phyloP scores from a whole-genome alignment of 2,329 filamentous ascomycete species.

The Scedosporium dehoogii region DNA sequence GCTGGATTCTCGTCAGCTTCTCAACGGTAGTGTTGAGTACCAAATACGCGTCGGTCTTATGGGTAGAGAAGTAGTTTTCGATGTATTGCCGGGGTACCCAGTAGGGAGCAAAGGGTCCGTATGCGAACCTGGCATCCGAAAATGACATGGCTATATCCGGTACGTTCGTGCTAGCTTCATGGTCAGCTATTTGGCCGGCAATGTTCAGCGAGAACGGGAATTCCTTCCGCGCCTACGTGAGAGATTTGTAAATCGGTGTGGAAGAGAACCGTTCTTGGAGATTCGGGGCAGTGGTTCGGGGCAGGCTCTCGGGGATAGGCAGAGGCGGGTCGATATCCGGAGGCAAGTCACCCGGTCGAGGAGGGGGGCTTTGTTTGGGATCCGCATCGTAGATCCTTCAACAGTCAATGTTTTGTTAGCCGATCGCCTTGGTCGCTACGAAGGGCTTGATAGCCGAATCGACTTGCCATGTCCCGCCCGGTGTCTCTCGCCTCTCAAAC shows the following conservation, averaged over 20 bases:
- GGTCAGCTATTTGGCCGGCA: not conserved
- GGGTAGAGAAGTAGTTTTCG: slow-evolving; percentile 42
- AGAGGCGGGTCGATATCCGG: slow-evolving; percentile 34
- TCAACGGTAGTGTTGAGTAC: slow-evolving; percentile 42
- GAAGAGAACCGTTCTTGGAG: slow-evolving; percentile 32
- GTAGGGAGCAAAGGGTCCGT: slow-evolving; percentile 46
- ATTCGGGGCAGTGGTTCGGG: slow-evolving; percentile 26
- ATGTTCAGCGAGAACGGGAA: too few species aligned
- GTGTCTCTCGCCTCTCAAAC: slow-evolving; percentile 30
- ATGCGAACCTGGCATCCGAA: slow-evolving; percentile 41
- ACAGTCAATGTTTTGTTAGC: not conserved
- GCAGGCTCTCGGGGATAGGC: slow-evolving; percentile 30
- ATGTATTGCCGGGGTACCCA: slow-evolving; percentile 45
- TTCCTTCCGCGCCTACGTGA: slow-evolving; percentile 30
- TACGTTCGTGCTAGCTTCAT: slow-evolving; percentile 37
- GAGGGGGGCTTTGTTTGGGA: slow-evolving; percentile 21
- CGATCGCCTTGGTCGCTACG: not conserved
- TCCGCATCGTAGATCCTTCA: slow-evolving; percentile 41
- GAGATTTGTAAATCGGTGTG: slow-evolving; percentile 40
- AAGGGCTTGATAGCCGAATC: not conserved
- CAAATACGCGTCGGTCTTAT: slow-evolving; percentile 35
- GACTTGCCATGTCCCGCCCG: slow-evolving; percentile 34
- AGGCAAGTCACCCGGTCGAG: slow-evolving; percentile 33
- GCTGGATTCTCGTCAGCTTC: slow-evolving; percentile 27
- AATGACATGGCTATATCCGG: slow-evolving; percentile 47